Conservation (phyloP, 2,329 filamentous ascomycete species). For the Ascocoryne sarcoides region DNA sequence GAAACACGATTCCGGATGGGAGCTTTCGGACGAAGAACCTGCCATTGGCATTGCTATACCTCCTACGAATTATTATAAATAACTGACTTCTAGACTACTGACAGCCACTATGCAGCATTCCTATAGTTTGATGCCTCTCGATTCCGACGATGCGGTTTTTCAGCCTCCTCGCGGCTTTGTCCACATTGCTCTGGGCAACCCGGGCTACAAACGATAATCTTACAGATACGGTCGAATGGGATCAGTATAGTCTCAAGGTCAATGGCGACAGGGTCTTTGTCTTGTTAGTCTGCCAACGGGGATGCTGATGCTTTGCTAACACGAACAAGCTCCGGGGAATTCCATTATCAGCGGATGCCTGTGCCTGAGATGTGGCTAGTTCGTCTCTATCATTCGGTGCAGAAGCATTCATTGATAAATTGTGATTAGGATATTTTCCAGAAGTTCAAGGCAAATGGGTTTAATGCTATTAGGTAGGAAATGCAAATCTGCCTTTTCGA, state of each 20-base stretch:
- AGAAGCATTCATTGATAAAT: too few relatives aligned
- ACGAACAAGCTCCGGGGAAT: constrained; percentile 31
- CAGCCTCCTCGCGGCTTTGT: constrained; percentile 18
- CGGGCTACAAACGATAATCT: constrained; percentile 33
- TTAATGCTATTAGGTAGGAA: constrained; percentile 39
- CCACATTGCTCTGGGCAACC: constrained; percentile 19
- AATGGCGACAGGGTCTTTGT: constrained; percentile 41
- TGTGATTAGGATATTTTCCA: constrained; percentile 43
- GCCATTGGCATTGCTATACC: too few relatives aligned
- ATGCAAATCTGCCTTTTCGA: not conserved
- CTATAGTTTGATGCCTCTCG: not conserved
- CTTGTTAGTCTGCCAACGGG: constrained; percentile 25
- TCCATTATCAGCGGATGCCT: constrained; percentile 44
- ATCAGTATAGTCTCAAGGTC: constrained; percentile 41
- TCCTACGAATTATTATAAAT: too few relatives aligned
- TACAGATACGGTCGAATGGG: constrained; percentile 40
- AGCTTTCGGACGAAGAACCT: too few relatives aligned
- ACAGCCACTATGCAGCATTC: not conserved
- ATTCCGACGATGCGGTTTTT: constrained; percentile 15
- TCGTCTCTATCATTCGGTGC: too few relatives aligned
- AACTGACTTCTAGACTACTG: not conserved
- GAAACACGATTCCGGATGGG: too few relatives aligned
- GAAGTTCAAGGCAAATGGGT: constrained; percentile 43
- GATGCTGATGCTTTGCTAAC: not conserved
- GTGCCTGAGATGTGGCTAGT: constrained; percentile 43